Percentiles rank a stretch among this genome's conserved stretches.
These are phyloP conservation scores for Stenocarpella maydis DNA, from an alignment of 2,329 filamentous ascomycete genomes.

Conservation along the genomic window DNA sequence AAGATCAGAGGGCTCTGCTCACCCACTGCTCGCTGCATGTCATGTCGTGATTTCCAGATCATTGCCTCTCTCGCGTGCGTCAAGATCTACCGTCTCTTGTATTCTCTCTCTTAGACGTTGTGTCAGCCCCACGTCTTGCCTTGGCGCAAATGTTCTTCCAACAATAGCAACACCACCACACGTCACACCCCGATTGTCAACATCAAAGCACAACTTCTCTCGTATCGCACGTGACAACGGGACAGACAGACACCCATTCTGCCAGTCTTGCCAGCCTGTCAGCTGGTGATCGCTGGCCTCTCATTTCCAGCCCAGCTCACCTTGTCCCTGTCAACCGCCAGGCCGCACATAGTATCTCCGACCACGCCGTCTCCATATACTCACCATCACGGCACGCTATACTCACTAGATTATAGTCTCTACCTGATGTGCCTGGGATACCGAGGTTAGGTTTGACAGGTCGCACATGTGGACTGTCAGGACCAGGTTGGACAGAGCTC, in stretches of 20 bases:
- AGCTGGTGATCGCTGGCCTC: neutral
- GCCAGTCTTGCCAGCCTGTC: neutral
- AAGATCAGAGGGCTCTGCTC: too few relatives aligned
- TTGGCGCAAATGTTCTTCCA: neutral
- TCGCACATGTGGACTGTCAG: too few relatives aligned
- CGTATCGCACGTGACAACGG: too few relatives aligned
- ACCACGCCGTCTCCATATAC: neutral
- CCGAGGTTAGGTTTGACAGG: neutral
- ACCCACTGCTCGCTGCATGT: neutral
- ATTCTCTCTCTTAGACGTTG: neutral
- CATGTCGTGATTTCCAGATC: constrained; percentile 11
- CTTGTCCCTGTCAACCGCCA: constrained; percentile 4
- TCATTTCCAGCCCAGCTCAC: neutral
- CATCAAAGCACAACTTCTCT: too few relatives aligned
- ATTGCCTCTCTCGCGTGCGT: constrained; percentile 1
- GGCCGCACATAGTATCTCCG: neutral
- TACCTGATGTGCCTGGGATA: too few relatives aligned
- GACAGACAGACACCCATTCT: too few relatives aligned
- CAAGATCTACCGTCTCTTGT: constrained; percentile 13
- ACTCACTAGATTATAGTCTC: too few relatives aligned
- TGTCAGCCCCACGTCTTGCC: constrained; percentile 12
- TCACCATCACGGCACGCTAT: too few relatives aligned
- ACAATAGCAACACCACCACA: constrained; percentile 14
- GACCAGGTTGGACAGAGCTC: too few relatives aligned
- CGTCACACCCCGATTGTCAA: too few relatives aligned